Base-by-base conservation (phyloP, 257 asterid genomes). In the Solanum bulbocastanum region DNA sequence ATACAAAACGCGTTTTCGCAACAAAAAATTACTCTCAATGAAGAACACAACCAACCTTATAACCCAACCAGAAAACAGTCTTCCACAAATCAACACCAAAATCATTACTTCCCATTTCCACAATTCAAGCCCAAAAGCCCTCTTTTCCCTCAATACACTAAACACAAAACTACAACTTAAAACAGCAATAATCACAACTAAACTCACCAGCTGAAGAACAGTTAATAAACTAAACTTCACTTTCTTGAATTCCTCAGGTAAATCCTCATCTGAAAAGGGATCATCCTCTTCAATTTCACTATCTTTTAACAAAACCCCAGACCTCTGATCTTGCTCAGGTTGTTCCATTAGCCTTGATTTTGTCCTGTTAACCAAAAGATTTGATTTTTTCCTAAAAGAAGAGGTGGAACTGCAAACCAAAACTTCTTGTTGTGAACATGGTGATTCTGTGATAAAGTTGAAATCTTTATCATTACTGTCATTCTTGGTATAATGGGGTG, bases 51-150 rank as follows among this genome's bases (percentile, higher is more conserved):
- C 93, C 13, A 94, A 84, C 87, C 98, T 85, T 74, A 96, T 91
- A 14, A 85, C 95, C 96, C 98, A 95, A 13, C 99, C 98, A 9
- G 99, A 95, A 30, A 96, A 86, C 88, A 96, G 87, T 66, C 97
- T 90, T 33, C 99, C 99, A 62, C 93, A 96, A 25, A 96, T 94
- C 88, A 96, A 87, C 25, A 95, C 98, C 88, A 94, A 88, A 78
- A 94, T 40, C 98, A 95, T 91, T 73, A 94, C 14, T 42, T 93
- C 98, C 99, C 99, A 96, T 89, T 93, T 95, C 98, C 99, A 96
- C 1, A 95, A 86, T 62, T 91, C 91, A 76, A 96, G 92, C n/a
- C 88, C 89, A 60, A 88, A 84, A 16, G 92, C 46, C 2, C 40
- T 82, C 49, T 35, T 87, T 30, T 23, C 87, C 85, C 87, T 94